These are phyloP conservation scores for Solanum phureja DNA, from an alignment of 257 asterid species.

Conservation along the genomic window DNA sequence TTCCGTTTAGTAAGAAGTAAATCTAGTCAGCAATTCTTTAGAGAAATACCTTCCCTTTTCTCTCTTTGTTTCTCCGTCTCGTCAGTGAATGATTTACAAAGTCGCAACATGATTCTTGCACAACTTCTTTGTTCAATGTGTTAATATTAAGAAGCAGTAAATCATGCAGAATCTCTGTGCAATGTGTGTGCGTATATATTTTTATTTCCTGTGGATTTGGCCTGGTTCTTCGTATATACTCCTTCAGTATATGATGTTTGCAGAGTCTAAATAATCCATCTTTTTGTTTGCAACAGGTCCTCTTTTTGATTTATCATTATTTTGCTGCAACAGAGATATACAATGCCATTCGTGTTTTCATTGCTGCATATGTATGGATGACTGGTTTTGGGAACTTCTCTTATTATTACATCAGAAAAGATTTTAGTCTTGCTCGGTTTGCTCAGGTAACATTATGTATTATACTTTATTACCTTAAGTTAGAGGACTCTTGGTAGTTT, in stretches of 20 bases:
- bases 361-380: constrained; percentile 99
- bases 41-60: background rate
- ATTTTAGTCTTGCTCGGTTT: constrained; percentile 88
- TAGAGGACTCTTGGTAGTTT: background rate
- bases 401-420: constrained; percentile 87
- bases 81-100: background rate
- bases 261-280: background rate
- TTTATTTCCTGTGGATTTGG: background rate
- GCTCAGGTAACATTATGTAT: constrained; percentile 55
- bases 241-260: background rate
- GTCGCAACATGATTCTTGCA: background rate
- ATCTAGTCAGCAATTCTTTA: background rate
- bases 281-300: constrained; percentile 40
- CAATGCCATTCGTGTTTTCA: constrained; percentile 91
- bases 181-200: background rate
- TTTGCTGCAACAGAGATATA: constrained; percentile 96
- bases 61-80: background rate
- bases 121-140: background rate
- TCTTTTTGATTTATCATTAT: constrained; percentile 94
- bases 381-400: constrained; percentile 99
- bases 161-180: background rate
- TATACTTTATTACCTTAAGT: background rate
- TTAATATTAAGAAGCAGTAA: background rate
- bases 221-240: background rate
- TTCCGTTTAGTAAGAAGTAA: background rate